Conservation (phyloP, 1,139 yeast genomes). For the Magnusiomyces fungicola region DNA sequence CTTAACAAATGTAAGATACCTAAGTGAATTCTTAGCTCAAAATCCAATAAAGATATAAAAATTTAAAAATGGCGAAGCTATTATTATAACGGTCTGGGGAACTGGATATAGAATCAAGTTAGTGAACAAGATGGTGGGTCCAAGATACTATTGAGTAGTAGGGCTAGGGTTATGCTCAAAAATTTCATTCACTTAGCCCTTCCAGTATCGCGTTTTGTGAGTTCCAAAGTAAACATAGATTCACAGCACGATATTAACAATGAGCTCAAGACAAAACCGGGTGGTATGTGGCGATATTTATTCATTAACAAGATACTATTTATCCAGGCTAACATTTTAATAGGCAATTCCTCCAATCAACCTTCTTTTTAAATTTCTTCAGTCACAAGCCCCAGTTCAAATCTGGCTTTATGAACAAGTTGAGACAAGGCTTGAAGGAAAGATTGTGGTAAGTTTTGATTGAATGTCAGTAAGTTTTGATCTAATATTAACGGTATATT, state of each 20-base stretch:
- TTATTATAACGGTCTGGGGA: no score
- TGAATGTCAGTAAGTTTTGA: no score
- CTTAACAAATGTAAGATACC: no score
- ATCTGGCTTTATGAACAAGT: slow-evolving; percentile 72
- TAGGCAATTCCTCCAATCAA: slow-evolving; percentile 84
- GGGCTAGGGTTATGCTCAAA: neutral
- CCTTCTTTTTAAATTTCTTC: slow-evolving; percentile 77
- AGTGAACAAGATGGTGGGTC: no score
- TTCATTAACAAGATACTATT: neutral
- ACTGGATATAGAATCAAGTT: no score
- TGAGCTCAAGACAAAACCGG: slow-evolving; percentile 2
- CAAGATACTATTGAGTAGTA: no score
- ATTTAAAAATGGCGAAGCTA: no score
- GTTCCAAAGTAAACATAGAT: slow-evolving; percentile 2
- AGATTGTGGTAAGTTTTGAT: slow-evolving; percentile 39
- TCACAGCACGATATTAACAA: neutral
- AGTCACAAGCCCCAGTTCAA: slow-evolving; percentile 69
- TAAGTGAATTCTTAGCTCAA: no score
- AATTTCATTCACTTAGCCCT: neutral
- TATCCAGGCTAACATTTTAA: neutral
- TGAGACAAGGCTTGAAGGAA: slow-evolving; percentile 71
- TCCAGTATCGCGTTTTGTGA: no score
- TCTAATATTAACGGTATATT: no score
- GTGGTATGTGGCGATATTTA: neutral
- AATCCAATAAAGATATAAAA: no score